Evolutionary conservation across 2,329 filamentous ascomycete species (phyloP), one percentile per base, ranked within the genome.

Genomic region (Fusarium anthophilum): DNA sequence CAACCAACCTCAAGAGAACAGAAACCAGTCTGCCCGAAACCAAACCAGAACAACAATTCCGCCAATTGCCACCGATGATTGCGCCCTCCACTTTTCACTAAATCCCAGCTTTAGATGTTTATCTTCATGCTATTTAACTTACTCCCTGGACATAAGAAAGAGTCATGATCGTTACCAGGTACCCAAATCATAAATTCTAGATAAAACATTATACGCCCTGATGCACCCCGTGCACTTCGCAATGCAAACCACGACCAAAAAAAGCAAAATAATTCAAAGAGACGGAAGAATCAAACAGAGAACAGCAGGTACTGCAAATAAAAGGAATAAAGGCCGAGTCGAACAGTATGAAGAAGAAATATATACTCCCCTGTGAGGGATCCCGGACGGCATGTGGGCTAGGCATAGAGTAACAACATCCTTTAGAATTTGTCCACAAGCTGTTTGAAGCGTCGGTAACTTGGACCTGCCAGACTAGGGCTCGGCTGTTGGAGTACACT

Each of bases 31-130:
- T 66, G 66, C 70, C 67, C 45, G 45, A 48, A 41, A 20, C 30
- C 30, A n/a, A 28, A 59, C 50, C 61, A 71, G 38, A 53, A 68
- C 50, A 62, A 56, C 53, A 37, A 38, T 57, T 69, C 58, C 76
- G 66, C 76, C 74, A 48, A 50, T 60, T 41, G 50, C 45, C 45
- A 35, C 64, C 24, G 45, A 44, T 63, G 43, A 64, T 44, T 32
- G 63, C 38, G 58, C 57, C 35, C 59, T 63, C 69, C 32, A 57
- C 59, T 65, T 57, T 66, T 28, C 32, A 59, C 65, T 64, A 66
- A 75, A 63, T 32, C 66, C 72, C 64, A 69, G 64, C 74, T 68
- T 55, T 55, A 76, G 67, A 72, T 70, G 37, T 41, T 74, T 63
- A 60, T 74, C 67, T 69, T 76, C 73, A 60, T 76, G 58, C 22